These are phyloP conservation scores for Backusella westeae DNA, from an alignment of 192 early-diverging fungal species.

Conservation along the genomic window DNA sequence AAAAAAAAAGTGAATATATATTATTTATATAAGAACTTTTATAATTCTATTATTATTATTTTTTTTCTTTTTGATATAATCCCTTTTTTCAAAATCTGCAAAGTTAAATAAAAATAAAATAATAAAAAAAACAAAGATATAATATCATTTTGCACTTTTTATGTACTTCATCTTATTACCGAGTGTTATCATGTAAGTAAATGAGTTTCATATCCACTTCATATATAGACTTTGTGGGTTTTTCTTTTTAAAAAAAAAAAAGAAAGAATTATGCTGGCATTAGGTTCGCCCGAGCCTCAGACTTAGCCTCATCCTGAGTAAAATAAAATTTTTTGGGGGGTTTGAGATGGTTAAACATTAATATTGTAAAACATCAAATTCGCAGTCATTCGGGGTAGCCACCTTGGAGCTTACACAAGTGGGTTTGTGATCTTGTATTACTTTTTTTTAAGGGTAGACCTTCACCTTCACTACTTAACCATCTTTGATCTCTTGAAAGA, in stretches of 20 bases:
- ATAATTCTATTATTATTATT: not conserved
- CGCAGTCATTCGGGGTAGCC: not conserved
- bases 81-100: not conserved
- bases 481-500: not conserved
- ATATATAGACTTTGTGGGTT: too few relatives aligned
- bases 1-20: conserved; percentile 9
- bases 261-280: not conserved
- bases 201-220: too few relatives aligned
- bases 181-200: not conserved
- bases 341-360: not conserved
- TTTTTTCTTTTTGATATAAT: conserved; percentile 7
- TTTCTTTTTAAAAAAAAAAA: not conserved
- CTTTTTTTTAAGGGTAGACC: not conserved
- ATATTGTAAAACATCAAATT: not conserved
- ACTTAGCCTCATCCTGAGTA: not conserved
- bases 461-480: not conserved
- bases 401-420: not conserved
- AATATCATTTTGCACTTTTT: not conserved
- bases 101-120: conserved; percentile 4
- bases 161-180: not conserved
- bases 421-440: not conserved
- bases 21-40: conserved; percentile 1
- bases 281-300: not conserved
- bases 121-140: not conserved
- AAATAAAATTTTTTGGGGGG: not conserved